These are phyloP conservation scores for Blastocrithidia nonstop DNA, from an alignment of 208 protist species.

Conservation along the genomic window DNA sequence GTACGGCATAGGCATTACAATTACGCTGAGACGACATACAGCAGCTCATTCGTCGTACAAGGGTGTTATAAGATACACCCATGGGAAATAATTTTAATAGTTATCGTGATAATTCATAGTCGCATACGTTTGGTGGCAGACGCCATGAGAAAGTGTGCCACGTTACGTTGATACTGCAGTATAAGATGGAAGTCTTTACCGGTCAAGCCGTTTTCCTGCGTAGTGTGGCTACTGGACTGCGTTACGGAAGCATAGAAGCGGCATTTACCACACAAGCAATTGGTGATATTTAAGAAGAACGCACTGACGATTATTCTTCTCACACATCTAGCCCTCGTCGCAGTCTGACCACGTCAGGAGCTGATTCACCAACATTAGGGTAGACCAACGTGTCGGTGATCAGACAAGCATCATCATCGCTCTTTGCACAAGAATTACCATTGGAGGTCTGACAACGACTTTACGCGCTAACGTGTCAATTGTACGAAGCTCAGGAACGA, in stretches of 20 bases:
- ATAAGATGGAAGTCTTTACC: constrained; percentile 68
- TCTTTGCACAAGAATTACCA: constrained; percentile 21
- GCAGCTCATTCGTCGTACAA: constrained; percentile 26
- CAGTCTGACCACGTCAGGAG: background rate
- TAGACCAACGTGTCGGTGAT: background rate
- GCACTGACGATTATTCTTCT: background rate
- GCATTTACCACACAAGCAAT: constrained; percentile 19
- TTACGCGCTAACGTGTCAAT: too few species aligned
- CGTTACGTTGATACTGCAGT: constrained; percentile 8
- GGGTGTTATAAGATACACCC: constrained; percentile 4
- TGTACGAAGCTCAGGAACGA: too few species aligned
- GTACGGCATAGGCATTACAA: constrained; percentile 34
- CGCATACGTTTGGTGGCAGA: too few species aligned
- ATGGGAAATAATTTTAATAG: background rate
- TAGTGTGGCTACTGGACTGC: constrained; percentile 35
- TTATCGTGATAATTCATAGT: background rate
- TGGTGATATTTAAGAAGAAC: constrained; percentile 7
- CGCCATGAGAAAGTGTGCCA: background rate
- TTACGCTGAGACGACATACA: constrained; percentile 51
- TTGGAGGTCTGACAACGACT: constrained; percentile 38
- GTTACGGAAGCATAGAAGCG: constrained; percentile 23
- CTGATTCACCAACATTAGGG: background rate
- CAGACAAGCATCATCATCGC: background rate
- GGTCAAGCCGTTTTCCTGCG: constrained; percentile 58
- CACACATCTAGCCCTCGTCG: background rate